Percentiles rank a stretch among this genome's conserved stretches.
These are phyloP conservation scores for Salix exigua DNA, from an alignment of 345 rosid genomes.

Conservation along the genomic window DNA sequence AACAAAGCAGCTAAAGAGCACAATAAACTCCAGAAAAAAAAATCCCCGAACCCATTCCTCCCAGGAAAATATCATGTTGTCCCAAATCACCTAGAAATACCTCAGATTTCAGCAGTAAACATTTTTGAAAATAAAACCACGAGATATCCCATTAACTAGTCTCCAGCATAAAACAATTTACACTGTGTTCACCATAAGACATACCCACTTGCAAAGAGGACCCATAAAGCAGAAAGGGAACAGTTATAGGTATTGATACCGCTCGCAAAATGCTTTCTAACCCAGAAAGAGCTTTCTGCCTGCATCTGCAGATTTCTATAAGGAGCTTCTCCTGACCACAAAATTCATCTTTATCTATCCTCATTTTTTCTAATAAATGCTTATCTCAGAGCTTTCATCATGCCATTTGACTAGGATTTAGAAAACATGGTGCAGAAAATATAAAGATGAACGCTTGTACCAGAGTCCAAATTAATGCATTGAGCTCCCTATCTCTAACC, in stretches of 20 bases:
- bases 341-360: neutral
- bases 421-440: neutral
- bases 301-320: neutral
- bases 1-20: neutral
- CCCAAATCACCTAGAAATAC: neutral
- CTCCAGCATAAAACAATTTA: neutral
- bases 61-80: neutral
- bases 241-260: neutral
- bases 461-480: neutral
- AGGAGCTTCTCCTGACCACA: neutral
- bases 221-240: neutral
- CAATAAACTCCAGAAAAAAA: neutral
- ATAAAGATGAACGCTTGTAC: neutral
- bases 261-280: neutral
- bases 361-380: neutral
- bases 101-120: neutral
- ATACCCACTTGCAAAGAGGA: neutral
- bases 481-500: neutral
- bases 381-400: neutral
- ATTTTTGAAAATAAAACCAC: neutral
- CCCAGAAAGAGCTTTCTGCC: neutral
- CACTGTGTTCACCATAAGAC: neutral
- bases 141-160: neutral
- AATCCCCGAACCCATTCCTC: neutral
- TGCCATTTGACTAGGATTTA: neutral